A percentile compares a stretch with the other conserved stretches of the same genome.
phyloP scores from a whole-genome alignment of 2,329 filamentous ascomycete species.

The Clonostachys rhizophaga region DNA sequence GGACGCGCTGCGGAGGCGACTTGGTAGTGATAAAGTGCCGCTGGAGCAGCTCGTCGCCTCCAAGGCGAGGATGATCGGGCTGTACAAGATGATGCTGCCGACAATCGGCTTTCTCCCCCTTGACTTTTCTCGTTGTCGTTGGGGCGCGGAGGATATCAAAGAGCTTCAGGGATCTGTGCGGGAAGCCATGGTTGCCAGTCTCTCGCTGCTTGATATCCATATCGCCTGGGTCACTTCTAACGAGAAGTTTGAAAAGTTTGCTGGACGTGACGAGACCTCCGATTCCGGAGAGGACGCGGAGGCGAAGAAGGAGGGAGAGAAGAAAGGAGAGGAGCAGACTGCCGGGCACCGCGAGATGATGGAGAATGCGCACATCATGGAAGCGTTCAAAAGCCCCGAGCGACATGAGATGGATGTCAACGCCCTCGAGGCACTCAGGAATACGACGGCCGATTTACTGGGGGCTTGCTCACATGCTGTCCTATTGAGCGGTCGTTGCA shows the following conservation, averaged over 20 bases:
- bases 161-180: conserved; percentile 26
- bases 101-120: conserved; percentile 36
- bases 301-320: neutral
- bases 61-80: conserved; percentile 18
- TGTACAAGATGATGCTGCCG: conserved; percentile 30
- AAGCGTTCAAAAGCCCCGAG: conserved; percentile 30
- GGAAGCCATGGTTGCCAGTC: conserved; percentile 20
- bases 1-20: conserved; percentile 15
- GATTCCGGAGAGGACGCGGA: neutral
- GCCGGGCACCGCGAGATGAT: conserved; percentile 17
- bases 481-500: conserved; percentile 11
- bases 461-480: conserved; percentile 13
- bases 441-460: conserved; percentile 17
- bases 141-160: conserved; percentile 36
- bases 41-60: conserved; percentile 20
- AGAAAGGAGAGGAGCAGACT: neutral
- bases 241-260: conserved; percentile 9
- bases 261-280: neutral
- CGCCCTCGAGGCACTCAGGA: conserved; percentile 21
- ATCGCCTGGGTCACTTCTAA: conserved; percentile 18
- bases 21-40: conserved; percentile 10
- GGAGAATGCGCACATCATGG: conserved; percentile 23
- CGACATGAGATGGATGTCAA: conserved; percentile 19
- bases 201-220: conserved; percentile 36
- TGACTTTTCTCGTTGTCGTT: conserved; percentile 38